A percentile compares a stretch with the other conserved stretches of the same genome.
phyloP scores from a whole-genome alignment of 75 land plant species.

The Cupressus sempervirens region DNA sequence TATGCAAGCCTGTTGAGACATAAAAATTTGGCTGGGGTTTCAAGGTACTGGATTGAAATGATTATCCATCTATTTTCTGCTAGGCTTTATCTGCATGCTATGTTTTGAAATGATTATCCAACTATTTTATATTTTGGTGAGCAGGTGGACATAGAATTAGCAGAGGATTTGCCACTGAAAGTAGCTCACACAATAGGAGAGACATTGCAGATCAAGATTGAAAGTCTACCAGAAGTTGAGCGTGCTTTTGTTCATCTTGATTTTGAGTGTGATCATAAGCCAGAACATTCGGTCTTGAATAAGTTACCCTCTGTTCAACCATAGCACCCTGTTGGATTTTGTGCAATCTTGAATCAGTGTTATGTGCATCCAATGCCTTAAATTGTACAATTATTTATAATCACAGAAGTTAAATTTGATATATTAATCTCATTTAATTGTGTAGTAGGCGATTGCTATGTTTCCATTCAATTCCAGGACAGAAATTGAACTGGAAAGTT shows the following conservation, averaged over 20 bases:
- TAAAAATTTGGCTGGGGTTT: neutral
- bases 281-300: constrained; percentile 59
- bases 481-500: neutral
- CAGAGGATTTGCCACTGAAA: constrained; percentile 70
- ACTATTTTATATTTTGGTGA: neutral
- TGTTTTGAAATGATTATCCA: neutral
- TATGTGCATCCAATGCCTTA: neutral
- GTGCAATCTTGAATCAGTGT: neutral
- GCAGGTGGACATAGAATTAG: constrained; percentile 77
- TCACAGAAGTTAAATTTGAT: neutral
- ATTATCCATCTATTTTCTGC: neutral
- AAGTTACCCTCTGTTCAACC: constrained; percentile 35
- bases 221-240: constrained; percentile 75
- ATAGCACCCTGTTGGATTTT: neutral
- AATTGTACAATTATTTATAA: neutral
- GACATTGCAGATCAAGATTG: constrained; percentile 71
- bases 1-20: neutral
- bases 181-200: constrained; percentile 93
- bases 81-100: neutral
- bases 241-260: constrained; percentile 95
- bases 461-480: neutral
- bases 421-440: neutral
- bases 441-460: neutral
- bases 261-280: constrained; percentile 75
- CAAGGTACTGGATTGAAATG: neutral